Base-by-base conservation (phyloP, 2,329 filamentous ascomycete genomes). In the Fusarium anthophilum region DNA sequence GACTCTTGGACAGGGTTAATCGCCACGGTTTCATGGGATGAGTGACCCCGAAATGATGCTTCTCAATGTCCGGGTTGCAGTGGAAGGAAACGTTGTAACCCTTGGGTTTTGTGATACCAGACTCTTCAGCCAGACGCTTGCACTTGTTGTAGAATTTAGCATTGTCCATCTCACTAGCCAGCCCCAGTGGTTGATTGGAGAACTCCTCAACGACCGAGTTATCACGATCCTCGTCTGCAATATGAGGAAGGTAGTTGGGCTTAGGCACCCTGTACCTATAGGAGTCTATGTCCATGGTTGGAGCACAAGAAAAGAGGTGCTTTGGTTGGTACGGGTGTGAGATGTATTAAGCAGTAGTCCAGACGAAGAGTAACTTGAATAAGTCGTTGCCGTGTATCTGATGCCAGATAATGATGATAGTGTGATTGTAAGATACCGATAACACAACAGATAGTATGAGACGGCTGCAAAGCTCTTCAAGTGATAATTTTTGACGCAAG, bases 11-110 rank as follows among this genome's bases (percentile, higher is more conserved):
- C 63, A 99, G 88, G 22, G 95, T 98, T 73, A 99, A 86, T 41
- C 96, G 94, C 96, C 96, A 98, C 67, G 96, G 96, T 83, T 99
- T 99, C 96, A 99, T 99, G 26, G 96, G 96, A 86, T 99, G 96
- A 15, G 94, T 95, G 84, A 94, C 93, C 75, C 96, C 96, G 82
- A 99, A 99, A 83, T 99, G 96, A 83, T 98, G 96, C 80, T 93
- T 93, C 84, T 99, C 96, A 81, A 98, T 97, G 69, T 94, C 91
- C 4, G 95, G 94, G 79, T 98, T 98, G 84, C 95, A 94, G 82
- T 99, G 96, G 84, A 95, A 98, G 15, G 96, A 98, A 53, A 99
- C 96, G 38, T 89, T 95, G 84, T 97, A 95, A 76, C 95, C 95
- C 80, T 93, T 92, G 4, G 96, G 95, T 41, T 91, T 89, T 59